Percentiles rank a stretch among this genome's conserved stretches.
Evolutionary conservation across 306 rosid species (phyloP).

Genomic region (Trichosanthes truncata): DNA sequence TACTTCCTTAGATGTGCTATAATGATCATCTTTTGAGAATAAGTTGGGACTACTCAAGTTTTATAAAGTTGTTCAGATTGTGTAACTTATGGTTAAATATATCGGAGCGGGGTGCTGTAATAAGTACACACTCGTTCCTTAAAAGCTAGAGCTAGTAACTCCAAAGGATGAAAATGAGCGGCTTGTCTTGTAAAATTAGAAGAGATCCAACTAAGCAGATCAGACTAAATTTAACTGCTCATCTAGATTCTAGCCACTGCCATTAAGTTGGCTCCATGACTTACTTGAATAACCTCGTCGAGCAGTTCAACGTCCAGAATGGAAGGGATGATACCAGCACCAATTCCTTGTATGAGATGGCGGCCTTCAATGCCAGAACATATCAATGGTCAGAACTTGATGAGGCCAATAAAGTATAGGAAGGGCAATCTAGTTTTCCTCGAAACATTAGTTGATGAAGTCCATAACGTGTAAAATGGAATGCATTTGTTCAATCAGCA

Average conservation of each 20-base stretch:
- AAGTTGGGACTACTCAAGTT: not conserved
- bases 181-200: not conserved
- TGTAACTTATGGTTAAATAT: not conserved
- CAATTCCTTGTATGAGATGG: constrained; percentile 75
- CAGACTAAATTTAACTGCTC: not conserved
- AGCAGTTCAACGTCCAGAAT: constrained; percentile 47
- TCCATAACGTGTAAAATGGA: not conserved
- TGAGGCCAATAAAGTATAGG: not conserved
- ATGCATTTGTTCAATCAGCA: not conserved
- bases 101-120: not conserved
- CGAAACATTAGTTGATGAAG: not conserved
- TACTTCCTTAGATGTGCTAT: not conserved
- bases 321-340: constrained; percentile 45
- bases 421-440: not conserved
- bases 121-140: not conserved
- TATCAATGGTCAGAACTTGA: not conserved
- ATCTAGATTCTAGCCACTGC: not conserved
- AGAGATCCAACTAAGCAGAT: not conserved
- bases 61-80: not conserved
- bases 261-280: not conserved
- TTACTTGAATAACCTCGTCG: constrained; percentile 64
- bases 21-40: not conserved
- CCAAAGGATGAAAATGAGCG: not conserved
- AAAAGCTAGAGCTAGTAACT: not conserved
- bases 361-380: constrained; percentile 27